phyloP scores from a whole-genome alignment of 148 eudicot genomes.

The Chenopodium formosanum region DNA sequence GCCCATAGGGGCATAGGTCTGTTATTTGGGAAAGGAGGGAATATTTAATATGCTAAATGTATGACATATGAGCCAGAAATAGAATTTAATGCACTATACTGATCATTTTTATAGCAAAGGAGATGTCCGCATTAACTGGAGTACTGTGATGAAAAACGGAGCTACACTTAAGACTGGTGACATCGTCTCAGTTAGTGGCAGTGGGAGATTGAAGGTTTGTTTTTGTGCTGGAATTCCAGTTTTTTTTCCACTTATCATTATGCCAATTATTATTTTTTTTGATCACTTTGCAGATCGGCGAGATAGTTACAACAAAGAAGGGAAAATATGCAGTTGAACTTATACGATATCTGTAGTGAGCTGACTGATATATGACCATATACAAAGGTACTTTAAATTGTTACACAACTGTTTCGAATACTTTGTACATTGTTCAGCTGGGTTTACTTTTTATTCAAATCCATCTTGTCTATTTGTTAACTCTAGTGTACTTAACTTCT shows the following conservation, averaged over 20 bases:
- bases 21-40: too few relatives aligned
- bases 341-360: constrained; percentile 46
- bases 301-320: constrained; percentile 74
- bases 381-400: neutral
- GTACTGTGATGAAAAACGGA: constrained; percentile 62
- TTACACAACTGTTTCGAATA: too few relatives aligned
- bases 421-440: neutral
- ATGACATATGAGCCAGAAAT: neutral
- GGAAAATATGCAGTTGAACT: constrained; percentile 86
- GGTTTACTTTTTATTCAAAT: neutral
- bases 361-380: neutral
- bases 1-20: too few relatives aligned
- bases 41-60: neutral
- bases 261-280: too few relatives aligned
- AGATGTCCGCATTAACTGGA: constrained; percentile 72
- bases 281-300: constrained; percentile 61
- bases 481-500: too few relatives aligned
- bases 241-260: neutral
- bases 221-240: neutral
- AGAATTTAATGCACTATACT: neutral
- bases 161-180: constrained; percentile 70
- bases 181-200: constrained; percentile 73
- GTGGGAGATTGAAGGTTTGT: constrained; percentile 83
- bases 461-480: neutral
- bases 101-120: constrained; percentile 46